Evolutionary conservation across 768 basidiomycete species (phyloP).

Genomic region (Sistotremastrum suecicum): DNA sequence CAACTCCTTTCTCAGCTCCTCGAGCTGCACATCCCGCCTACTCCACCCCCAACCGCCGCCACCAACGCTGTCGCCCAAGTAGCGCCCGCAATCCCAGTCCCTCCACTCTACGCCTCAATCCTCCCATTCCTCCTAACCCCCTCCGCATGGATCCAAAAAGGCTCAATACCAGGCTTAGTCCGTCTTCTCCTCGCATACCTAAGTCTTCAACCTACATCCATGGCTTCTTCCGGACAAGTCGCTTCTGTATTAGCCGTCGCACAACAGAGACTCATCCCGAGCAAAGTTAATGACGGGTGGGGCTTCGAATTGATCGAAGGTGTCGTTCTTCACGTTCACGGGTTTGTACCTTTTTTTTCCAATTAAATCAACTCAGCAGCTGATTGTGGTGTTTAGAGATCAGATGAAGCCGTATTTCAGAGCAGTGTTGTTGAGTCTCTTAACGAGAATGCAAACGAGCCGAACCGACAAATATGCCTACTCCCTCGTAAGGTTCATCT

Average conservation of each 20-base stretch:
- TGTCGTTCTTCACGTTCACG: constrained; percentile 55
- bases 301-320: constrained; percentile 82
- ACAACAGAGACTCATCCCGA: constrained; percentile 81
- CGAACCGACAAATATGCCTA: constrained; percentile 85
- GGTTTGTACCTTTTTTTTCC: constrained; percentile 37
- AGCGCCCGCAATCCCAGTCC: constrained; percentile 30
- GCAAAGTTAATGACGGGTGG: constrained; percentile 78
- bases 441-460: constrained; percentile 75
- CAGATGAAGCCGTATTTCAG: constrained; percentile 63
- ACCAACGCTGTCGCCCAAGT: constrained; percentile 27
- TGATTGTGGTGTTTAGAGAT: constrained; percentile 23
- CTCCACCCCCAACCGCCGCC: constrained; percentile 15
- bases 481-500: constrained; percentile 65
- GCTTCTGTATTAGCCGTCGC: constrained; percentile 71
- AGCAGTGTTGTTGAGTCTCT: constrained; percentile 54
- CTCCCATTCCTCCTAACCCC: constrained; percentile 78
- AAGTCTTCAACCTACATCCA: constrained; percentile 47
- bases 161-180: constrained; percentile 88
- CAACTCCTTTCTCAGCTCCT: constrained; percentile 95
- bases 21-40: constrained; percentile 43
- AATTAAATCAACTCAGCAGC: neutral
- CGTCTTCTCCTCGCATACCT: constrained; percentile 79
- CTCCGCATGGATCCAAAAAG: constrained; percentile 82
- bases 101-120: constrained; percentile 63
- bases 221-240: constrained; percentile 60